These are phyloP conservation scores for Pythium coloratum DNA, from an alignment of 352 stramenopile species.

Conservation along the genomic window DNA sequence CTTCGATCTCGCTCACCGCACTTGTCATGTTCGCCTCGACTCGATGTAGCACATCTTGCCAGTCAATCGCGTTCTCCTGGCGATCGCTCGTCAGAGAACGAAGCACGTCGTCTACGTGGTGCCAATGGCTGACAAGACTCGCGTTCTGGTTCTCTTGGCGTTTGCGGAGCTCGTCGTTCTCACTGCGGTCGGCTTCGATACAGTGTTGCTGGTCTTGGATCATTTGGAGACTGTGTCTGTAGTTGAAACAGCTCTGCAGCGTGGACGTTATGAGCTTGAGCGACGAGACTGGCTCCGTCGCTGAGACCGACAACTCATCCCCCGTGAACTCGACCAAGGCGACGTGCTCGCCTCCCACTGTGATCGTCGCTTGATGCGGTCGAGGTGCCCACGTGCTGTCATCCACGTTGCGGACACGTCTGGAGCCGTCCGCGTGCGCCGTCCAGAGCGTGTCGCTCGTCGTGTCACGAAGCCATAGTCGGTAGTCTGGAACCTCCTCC, in stretches of 20 bases:
- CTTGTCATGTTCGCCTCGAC: neutral
- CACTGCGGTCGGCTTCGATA: neutral
- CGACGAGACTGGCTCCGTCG: neutral
- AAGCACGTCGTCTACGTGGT: neutral
- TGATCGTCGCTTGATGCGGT: neutral
- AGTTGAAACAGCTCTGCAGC: neutral
- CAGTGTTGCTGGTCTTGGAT: neutral
- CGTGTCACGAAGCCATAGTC: conserved; percentile 3
- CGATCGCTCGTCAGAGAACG: neutral
- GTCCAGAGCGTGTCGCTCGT: neutral
- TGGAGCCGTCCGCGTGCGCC: neutral
- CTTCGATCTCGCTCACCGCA: neutral
- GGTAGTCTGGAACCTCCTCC: neutral
- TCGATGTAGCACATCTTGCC: neutral
- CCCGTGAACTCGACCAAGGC: conserved; percentile 6
- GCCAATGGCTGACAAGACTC: neutral
- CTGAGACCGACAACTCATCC: neutral
- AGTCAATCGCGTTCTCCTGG: neutral
- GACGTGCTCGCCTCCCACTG: neutral
- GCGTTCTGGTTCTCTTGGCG: neutral
- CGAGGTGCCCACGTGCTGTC: neutral
- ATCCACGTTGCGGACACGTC: neutral
- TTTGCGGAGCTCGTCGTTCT: neutral
- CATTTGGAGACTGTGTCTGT: neutral
- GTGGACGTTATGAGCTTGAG: neutral